phyloP scores from a whole-genome alignment of 495 filamentous ascomycete species.

The Arthonia radiata region DNA sequence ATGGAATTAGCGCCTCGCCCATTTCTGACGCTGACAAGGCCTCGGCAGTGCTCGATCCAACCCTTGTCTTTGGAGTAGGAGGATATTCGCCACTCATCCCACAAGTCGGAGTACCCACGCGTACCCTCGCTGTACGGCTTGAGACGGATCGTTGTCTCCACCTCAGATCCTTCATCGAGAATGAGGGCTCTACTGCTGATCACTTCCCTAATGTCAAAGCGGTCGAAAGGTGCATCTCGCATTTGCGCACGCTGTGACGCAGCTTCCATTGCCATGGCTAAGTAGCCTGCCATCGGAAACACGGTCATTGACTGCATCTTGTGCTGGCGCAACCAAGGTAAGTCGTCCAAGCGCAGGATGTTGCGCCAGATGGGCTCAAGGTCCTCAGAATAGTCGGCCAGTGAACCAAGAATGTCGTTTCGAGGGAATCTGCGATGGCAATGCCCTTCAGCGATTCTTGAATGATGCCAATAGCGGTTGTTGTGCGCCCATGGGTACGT shows the following conservation, averaged over 20 bases:
- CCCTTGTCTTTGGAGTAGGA: conserved; percentile 12
- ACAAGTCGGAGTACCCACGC: conserved; percentile 14
- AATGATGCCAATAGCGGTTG: conserved; percentile 4
- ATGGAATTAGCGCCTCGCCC: too few relatives aligned
- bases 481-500: conserved; percentile 7
- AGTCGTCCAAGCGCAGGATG: conserved; percentile 10
- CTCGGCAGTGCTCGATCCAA: conserved; percentile 19
- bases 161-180: conserved; percentile 14
- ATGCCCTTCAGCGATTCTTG: too few relatives aligned
- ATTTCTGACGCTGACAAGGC: conserved; percentile 9
- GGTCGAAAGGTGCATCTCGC: conserved; percentile 2
- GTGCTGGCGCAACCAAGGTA: conserved; percentile 18
- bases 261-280: conserved; percentile 20
- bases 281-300: conserved; percentile 20
- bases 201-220: conserved; percentile 18
- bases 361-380: conserved; percentile 14
- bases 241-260: too few relatives aligned
- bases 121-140: conserved; percentile 17
- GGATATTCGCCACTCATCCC: conserved; percentile 19
- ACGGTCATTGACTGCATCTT: conserved; percentile 19
- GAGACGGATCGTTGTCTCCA: conserved; percentile 18
- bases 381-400: too few relatives aligned
- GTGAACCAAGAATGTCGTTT: too few relatives aligned
- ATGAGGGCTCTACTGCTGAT: conserved; percentile 18
- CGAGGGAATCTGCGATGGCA: too few relatives aligned